Evolutionary conservation across 2,329 filamentous ascomycete genomes (phyloP), one percentile per base, ranked within the genome.

Genomic region (Trichoderma sp.): DNA sequence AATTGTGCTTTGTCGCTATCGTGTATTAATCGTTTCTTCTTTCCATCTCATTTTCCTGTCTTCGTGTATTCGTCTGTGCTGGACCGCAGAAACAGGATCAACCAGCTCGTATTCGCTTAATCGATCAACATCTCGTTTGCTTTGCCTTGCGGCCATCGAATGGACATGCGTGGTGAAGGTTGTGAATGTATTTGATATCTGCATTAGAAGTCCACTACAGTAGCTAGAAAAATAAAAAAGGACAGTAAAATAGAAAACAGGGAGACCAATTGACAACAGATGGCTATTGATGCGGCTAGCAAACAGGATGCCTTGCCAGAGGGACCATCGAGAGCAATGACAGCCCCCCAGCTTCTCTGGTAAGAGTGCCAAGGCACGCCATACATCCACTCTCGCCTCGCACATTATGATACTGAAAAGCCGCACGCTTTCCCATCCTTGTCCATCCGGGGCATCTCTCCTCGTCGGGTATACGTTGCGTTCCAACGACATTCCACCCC

Each of bases 191-290:
- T 79, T 78, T 81, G 80, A 84, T 85, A 84, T 85, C 80, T 84
- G 83, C 82, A 86, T 86, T 86, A 86, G 80, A 85, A 85, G 81
- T 80, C 78, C 80, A 85, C 78, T 85, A 86, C 75, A 81, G 82
- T 78, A 83, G 81, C 78, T 78, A 77, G 76, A 79, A 78, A 63
- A 75, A 73, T 71, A 77, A 67, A 7, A 28, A 73, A 72, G 44
- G 62, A 64, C 65, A 55, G 50, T 48, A 30, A 41, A 64, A 74
- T 34, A 73, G 19, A 74, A 69, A 68, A 68, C 26, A 64, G 68
- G 68, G 69, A 65, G 68, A 67, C 72, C 68, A 71, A 68, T 70
- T 69, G 69, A 72, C 71, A 71, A 70, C 73, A 71, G 69, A 70
- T 67, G 70, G 70, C 69, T 71, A 73, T 71, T 71, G 65, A 72